These are phyloP conservation scores for Solanum chilense DNA, from an alignment of 257 asterid genomes.

Conservation along the genomic window DNA sequence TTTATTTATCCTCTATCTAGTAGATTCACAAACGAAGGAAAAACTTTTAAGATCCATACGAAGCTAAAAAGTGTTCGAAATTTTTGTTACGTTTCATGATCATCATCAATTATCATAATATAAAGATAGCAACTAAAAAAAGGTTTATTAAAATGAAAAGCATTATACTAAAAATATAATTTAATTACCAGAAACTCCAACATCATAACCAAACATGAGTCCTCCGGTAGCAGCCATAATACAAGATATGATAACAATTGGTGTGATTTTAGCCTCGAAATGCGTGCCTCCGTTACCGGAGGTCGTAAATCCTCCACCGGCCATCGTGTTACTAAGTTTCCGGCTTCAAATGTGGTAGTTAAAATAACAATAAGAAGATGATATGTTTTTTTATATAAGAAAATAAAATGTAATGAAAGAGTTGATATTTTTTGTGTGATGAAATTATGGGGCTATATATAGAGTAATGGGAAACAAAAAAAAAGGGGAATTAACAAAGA, in stretches of 20 bases:
- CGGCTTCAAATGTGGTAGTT: neutral
- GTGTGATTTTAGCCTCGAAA: conserved; percentile 77
- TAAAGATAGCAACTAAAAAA: neutral
- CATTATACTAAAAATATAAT: neutral
- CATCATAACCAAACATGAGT: conserved; percentile 79
- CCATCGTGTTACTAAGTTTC: conserved; percentile 18
- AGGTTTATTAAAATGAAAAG: neutral
- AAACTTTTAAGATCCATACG: neutral
- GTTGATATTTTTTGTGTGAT: neutral
- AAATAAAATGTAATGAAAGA: neutral
- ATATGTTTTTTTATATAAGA: neutral
- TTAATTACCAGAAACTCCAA: conserved; percentile 59
- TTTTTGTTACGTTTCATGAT: neutral
- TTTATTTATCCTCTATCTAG: neutral
- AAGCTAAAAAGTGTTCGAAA: neutral
- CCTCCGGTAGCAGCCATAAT: conserved; percentile 89
- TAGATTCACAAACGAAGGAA: neutral
- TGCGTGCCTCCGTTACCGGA: conserved; percentile 38
- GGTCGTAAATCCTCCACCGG: conserved; percentile 59
- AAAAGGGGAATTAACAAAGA: neutral
- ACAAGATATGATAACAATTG: conserved; percentile 67
- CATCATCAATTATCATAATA: neutral
- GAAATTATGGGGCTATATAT: conserved; percentile 3
- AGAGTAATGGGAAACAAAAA: neutral
- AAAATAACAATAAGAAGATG: neutral